Evolutionary conservation across 163 green algal genomes (phyloP), one percentile per base, ranked within the genome.

Genomic region (Scenedesmus sp.): DNA sequence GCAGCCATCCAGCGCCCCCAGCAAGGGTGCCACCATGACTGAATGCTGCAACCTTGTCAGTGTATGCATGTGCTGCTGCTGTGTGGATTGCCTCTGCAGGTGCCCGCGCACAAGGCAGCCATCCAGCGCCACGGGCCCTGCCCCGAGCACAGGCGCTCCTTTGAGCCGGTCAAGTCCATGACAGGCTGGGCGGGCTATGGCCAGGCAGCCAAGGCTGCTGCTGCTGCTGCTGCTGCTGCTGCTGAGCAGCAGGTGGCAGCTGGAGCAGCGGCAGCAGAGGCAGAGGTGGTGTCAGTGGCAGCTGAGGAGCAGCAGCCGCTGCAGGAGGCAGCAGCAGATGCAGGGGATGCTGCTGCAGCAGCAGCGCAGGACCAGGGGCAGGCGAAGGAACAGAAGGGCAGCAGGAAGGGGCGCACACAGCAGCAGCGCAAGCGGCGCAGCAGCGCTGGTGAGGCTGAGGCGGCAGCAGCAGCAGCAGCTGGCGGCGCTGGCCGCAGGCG

Each of bases 51-150:
- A 46, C 34, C 34, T 46, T 46, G 34, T 46, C 34, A 46, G 34
- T 46, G 34, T 46, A 46, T 46, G 34, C 34, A 46, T 46, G 34
- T 46, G 34, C 34, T 46, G 34, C 34, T 46, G 34, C 34, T 46
- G 34, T 46, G 34, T 46, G 34, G 34, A 46, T 46, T 46, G 34
- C 34, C 34, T 13, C 60, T 84, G 73, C 87, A 91, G 87, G 87
- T 96, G 54, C 92, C 94, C 0, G 92, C 90, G 12, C 97, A 98
- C 92, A 95, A 97, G 82, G 94, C 92, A 82, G 97, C 97, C 0
- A 95, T 99, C 16, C 87, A 94, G 23, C 76, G 94, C 84, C 95
- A 97, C 79, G 98, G 98, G 2, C 96, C 97, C 3, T 98, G 96
- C 83, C 52, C 91, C 3, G 95, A 97, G 23, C 98, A 99, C 92